phyloP scores from a whole-genome alignment of 345 rosid species.

The Laguncularia racemosa region DNA sequence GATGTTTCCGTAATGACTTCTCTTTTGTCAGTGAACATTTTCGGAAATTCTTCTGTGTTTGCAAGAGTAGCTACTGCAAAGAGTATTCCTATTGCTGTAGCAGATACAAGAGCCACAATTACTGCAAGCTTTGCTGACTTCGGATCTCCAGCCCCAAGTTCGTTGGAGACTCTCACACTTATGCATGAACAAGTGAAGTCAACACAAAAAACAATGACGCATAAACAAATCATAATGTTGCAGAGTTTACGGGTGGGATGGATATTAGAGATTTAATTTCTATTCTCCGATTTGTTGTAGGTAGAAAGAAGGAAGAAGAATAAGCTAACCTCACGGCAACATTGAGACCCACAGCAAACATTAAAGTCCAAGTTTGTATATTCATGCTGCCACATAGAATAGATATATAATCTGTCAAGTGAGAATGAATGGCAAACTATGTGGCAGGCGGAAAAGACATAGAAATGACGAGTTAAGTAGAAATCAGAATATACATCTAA shows the following conservation, averaged over 20 bases:
- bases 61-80: slow-evolving; percentile 46
- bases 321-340: slow-evolving; percentile 58
- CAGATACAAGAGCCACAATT: slow-evolving; percentile 55
- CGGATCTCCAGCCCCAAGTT: slow-evolving; percentile 62
- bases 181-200: neutral
- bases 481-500: slow-evolving; percentile 8
- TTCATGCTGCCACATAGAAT: slow-evolving; percentile 35
- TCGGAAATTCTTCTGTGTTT: slow-evolving; percentile 55
- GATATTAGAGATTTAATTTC: too few species aligned
- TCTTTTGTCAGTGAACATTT: slow-evolving; percentile 57
- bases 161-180: slow-evolving; percentile 79
- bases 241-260: too few species aligned
- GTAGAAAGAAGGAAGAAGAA: too few species aligned
- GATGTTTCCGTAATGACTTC: slow-evolving; percentile 75
- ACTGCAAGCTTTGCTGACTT: slow-evolving; percentile 37
- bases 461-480: neutral
- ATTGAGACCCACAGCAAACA: slow-evolving; percentile 65
- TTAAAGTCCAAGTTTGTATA: slow-evolving; percentile 62
- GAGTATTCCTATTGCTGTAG: slow-evolving; percentile 44
- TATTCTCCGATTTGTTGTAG: too few species aligned
- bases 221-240: too few species aligned
- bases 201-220: too few species aligned
- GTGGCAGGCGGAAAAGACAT: slow-evolving; percentile 11
- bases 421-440: neutral
- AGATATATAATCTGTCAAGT: neutral